Conservation (phyloP, 192 early-diverging fungal genomes). For the Coemansia javaensis region DNA sequence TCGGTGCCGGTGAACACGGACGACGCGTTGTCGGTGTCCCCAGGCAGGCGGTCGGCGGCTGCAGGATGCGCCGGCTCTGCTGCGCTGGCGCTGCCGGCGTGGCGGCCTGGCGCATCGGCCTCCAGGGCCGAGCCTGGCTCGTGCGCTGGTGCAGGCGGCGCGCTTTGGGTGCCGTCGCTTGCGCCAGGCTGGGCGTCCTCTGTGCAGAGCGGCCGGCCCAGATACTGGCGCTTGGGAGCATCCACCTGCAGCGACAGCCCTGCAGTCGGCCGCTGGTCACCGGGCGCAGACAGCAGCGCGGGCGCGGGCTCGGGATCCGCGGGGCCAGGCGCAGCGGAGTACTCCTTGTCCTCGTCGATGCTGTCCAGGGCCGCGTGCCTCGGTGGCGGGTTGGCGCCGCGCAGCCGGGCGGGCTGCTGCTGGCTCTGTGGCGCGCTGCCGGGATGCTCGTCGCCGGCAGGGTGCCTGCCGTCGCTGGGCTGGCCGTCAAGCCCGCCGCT, state of each 20-base stretch:
- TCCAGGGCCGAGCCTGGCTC: too few relatives aligned
- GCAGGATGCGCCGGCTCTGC: neutral
- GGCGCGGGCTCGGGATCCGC: neutral
- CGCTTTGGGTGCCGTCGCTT: neutral
- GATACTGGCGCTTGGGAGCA: slow-evolving; percentile 18
- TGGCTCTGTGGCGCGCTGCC: neutral
- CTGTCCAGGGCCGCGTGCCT: slow-evolving; percentile 13
- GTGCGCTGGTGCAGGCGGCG: neutral
- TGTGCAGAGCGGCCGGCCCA: slow-evolving; percentile 14
- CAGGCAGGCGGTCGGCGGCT: slow-evolving; percentile 9
- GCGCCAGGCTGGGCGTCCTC: neutral
- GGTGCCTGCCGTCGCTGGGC: neutral
- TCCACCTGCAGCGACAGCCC: neutral
- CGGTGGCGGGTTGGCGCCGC: slow-evolving; percentile 1
- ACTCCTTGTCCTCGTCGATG: slow-evolving; percentile 24
- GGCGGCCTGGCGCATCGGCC: too few relatives aligned
- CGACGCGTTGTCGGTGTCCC: slow-evolving; percentile 25
- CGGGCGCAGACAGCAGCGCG: neutral
- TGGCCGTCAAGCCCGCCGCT: too few relatives aligned
- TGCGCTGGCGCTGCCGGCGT: neutral
- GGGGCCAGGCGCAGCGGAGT: neutral
- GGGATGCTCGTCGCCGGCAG: neutral
- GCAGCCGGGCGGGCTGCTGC: slow-evolving; percentile 2
- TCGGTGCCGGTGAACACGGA: slow-evolving; percentile 42
- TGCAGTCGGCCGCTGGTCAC: neutral